Conservation (phyloP, 345 rosid species). For the Eucalyptus melliodora region DNA sequence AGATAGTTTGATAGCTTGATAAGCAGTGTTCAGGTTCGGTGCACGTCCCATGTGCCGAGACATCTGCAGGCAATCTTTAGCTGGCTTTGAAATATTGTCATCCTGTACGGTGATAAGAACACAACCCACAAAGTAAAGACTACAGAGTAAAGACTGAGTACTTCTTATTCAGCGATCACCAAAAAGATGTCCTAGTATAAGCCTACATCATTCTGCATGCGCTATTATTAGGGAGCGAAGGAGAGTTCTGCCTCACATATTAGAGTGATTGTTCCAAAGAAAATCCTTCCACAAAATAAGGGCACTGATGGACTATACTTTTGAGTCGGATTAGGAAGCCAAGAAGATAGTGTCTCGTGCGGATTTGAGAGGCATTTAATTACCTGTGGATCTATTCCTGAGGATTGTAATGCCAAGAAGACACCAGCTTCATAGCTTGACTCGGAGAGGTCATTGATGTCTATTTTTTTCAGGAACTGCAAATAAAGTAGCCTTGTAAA, state of each 20-base stretch:
- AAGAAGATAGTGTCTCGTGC: background rate
- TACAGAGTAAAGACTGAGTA: too few species aligned
- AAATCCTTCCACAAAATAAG: background rate
- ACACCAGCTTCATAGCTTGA: constrained; percentile 58
- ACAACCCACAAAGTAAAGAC: too few species aligned
- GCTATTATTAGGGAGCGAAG: rapidly evolving
- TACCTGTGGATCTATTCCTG: constrained; percentile 38
- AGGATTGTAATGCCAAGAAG: constrained; percentile 48
- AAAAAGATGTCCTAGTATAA: too few species aligned
- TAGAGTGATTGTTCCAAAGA: rapidly evolving
- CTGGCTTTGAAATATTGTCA: too few species aligned
- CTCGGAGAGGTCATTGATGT: constrained; percentile 9
- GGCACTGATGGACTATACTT: background rate
- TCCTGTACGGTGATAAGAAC: too few species aligned
- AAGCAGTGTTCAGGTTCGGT: too few species aligned
- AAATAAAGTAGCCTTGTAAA: constrained; percentile 19
- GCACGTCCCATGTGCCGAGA: too few species aligned
- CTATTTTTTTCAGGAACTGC: constrained; percentile 26
- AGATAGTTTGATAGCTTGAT: too few species aligned
- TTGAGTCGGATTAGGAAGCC: background rate
- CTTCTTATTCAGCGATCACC: rapidly evolving
- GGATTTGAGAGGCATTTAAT: background rate
- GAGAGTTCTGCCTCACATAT: background rate
- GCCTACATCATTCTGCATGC: too few species aligned
- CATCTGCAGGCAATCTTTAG: too few species aligned